These are phyloP conservation scores for Betula pendula DNA, from an alignment of 306 rosid species.

Conservation along the genomic window DNA sequence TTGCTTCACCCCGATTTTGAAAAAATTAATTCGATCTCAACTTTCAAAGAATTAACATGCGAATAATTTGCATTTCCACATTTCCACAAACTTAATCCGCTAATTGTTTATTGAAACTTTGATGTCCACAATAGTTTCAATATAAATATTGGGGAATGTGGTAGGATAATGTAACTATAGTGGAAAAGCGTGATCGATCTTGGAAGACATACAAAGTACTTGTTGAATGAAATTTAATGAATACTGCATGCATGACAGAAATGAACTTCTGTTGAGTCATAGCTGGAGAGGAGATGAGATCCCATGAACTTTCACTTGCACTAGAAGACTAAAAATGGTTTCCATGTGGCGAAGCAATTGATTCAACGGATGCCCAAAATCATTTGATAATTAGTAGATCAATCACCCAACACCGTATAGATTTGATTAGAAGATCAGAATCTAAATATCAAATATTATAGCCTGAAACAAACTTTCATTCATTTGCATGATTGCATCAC, in stretches of 20 bases:
- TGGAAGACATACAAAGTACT: not conserved
- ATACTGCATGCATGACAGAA: not conserved
- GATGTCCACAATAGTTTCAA: not conserved
- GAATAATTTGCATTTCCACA: too few species aligned
- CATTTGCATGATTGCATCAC: not conserved
- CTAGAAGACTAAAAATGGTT: not conserved
- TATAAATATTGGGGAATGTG: too few species aligned
- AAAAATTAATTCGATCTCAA: too few species aligned
- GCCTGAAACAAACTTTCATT: not conserved
- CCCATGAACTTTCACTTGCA: not conserved
- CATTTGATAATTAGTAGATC: not conserved
- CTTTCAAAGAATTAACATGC: too few species aligned
- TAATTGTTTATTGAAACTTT: too few species aligned
- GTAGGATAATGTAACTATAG: not conserved
- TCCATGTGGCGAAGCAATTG: not conserved
- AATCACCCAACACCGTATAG: too few species aligned
- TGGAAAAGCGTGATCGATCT: slow-evolving; percentile 1
- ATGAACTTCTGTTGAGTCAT: not conserved
- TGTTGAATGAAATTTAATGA: not conserved
- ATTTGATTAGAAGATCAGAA: not conserved
- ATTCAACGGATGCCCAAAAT: not conserved
- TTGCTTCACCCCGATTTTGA: too few species aligned
- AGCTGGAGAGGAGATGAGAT: not conserved
- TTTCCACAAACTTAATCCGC: too few species aligned
- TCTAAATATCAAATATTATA: not conserved